Base-by-base conservation (phyloP, 441 rosid genomes). In the Hura crepitans region DNA sequence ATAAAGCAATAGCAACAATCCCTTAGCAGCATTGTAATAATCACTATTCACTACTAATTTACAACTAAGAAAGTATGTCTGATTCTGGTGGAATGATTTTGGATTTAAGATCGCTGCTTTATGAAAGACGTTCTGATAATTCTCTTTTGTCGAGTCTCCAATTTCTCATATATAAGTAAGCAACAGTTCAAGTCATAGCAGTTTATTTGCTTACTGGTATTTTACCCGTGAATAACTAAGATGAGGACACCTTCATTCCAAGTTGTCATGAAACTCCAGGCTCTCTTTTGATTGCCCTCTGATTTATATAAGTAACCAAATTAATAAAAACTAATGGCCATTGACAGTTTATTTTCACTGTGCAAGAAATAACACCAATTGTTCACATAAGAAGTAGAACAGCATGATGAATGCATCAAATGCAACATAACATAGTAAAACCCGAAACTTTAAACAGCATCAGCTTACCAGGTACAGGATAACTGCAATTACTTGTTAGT, bases 1-100 rank as follows among this genome's bases (percentile, higher is more conserved):
- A 47, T 14, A 47, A 47, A 47, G 51, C 51, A 47, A 47, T 12
- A 47, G 51, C 51, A 47, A 20, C 51, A 47, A 47, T 47, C 2
- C 8, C 17, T 47, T 47, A 13, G 51, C 51, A 47, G 18, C 17
- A 0, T 0, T 47, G 15, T 14, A 47, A 2, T 7, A 15, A 17
- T 17, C 51, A 47, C 18, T n/a, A n/a, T n/a, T n/a, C n/a, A n/a
- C n/a, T n/a, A 17, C n/a, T 30, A 43, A 49, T 10, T 9, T 25
- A n/a, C n/a, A 68, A 8, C n/a, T 18, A 65, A 65, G 30, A 20
- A 65, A 65, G 43, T 65, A 51, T n/a, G n/a, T n/a, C n/a, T n/a
- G n/a, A 18, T 4, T 6, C 28, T n/a, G 45, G 25, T 31, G 11
- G 57, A 7, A 33, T 12, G 25, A 6, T 10, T 63, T 22, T 4